phyloP scores from a whole-genome alignment of 176 grass and related monocot species.

The Cenchrus americanus region DNA sequence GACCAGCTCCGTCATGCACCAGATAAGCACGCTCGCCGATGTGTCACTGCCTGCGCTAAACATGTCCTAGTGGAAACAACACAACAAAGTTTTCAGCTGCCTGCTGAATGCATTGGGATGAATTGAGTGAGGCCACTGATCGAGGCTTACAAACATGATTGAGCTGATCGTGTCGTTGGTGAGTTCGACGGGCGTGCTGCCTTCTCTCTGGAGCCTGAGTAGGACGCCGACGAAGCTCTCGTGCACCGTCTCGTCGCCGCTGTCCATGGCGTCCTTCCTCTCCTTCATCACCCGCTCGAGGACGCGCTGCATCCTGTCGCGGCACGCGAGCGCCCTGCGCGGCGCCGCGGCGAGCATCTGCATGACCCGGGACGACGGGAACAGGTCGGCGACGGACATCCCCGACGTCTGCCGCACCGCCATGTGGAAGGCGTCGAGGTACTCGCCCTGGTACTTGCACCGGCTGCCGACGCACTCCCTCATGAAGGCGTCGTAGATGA shows the following conservation, averaged over 20 bases:
- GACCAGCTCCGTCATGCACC: not conserved
- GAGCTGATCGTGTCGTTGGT: not conserved
- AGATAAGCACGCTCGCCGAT: not conserved
- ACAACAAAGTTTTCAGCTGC: no score
- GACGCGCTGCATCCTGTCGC: not conserved
- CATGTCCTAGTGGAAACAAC: not conserved
- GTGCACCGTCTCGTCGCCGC: not conserved
- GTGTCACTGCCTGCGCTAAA: not conserved
- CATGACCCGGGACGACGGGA: no score
- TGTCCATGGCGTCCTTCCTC: not conserved
- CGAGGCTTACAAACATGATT: not conserved
- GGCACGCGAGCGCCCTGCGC: no score
- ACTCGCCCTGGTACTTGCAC: no score
- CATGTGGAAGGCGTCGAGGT: no score
- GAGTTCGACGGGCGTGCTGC: not conserved
- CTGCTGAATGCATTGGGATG: no score
- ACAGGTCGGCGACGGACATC: no score
- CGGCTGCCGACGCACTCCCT: no score
- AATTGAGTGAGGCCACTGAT: not conserved
- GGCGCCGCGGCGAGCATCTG: no score
- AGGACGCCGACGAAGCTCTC: not conserved
- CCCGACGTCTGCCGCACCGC: no score
- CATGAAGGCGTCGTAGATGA: no score
- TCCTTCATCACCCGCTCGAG: not conserved
- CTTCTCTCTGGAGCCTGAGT: not conserved